Conservation (phyloP, 2,329 filamentous ascomycete species). For the Botrytis byssoidea region DNA sequence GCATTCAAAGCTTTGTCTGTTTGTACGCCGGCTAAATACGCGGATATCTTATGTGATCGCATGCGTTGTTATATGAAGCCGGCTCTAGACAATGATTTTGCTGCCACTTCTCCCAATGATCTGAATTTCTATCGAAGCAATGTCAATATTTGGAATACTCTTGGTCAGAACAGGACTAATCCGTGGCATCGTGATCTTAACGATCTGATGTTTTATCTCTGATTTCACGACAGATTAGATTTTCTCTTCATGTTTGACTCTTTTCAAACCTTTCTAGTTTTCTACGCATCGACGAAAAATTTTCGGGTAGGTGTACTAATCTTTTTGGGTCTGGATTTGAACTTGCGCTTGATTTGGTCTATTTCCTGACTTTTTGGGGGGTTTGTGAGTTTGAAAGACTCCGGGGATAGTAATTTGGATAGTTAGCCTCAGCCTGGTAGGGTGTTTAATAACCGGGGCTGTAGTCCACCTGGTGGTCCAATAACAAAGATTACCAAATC, state of each 20-base stretch:
- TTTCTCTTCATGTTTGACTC: too few species aligned
- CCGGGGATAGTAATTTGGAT: background rate
- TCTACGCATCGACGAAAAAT: too few species aligned
- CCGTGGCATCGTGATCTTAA: background rate
- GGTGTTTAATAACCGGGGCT: too few species aligned
- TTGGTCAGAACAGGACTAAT: background rate
- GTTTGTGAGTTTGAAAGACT: background rate
- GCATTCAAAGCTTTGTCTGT: constrained; percentile 84
- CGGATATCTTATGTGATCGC: constrained; percentile 77
- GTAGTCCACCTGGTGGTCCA: too few species aligned
- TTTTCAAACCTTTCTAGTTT: too few species aligned
- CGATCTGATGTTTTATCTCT: constrained; percentile 11
- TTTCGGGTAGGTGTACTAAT: background rate
- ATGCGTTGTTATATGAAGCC: constrained; percentile 64
- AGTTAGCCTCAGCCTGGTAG: too few species aligned
- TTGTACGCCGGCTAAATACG: constrained; percentile 84
- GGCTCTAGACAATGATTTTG: background rate
- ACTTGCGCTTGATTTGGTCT: background rate
- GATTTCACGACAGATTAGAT: background rate
- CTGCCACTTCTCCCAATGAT: background rate
- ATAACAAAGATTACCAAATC: too few species aligned
- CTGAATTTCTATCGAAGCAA: background rate
- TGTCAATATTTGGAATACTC: background rate
- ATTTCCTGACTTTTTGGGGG: background rate
- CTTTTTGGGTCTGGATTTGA: background rate